Conservation (phyloP, 768 basidiomycete species). For the Piloderma croceum region DNA sequence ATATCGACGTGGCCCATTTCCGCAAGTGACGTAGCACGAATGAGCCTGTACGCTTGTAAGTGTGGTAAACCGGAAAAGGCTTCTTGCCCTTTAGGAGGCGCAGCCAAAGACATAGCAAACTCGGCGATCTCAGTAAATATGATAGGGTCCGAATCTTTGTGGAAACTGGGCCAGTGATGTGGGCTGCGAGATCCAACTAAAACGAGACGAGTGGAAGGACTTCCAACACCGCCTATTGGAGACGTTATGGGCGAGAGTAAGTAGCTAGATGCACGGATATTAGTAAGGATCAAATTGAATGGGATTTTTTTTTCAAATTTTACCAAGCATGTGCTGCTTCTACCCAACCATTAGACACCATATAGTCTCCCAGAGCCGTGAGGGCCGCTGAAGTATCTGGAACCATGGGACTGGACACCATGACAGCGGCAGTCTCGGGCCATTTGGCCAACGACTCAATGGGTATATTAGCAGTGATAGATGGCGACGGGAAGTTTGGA, state of each 20-base stretch:
- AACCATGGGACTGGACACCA: slow-evolving; percentile 64
- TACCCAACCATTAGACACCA: slow-evolving; percentile 63
- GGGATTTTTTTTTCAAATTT: background rate
- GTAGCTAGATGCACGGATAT: slow-evolving; percentile 47
- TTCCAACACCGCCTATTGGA: slow-evolving; percentile 63
- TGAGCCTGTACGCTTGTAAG: slow-evolving; percentile 81
- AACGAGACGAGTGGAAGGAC: slow-evolving; percentile 59
- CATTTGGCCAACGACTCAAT: slow-evolving; percentile 65
- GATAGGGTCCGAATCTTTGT: slow-evolving; percentile 66
- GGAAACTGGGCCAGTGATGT: slow-evolving; percentile 41
- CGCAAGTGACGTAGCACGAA: slow-evolving; percentile 69
- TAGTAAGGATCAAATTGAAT: slow-evolving; percentile 1
- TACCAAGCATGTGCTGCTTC: slow-evolving; percentile 93
- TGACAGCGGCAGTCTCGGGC: slow-evolving; percentile 82
- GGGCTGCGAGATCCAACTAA: slow-evolving; percentile 71
- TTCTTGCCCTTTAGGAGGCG: slow-evolving; percentile 79
- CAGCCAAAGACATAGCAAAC: slow-evolving; percentile 78
- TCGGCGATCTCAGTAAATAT: slow-evolving; percentile 89
- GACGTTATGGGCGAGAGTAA: slow-evolving; percentile 82
- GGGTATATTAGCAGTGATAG: slow-evolving; percentile 45
- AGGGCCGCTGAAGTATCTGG: slow-evolving; percentile 69
- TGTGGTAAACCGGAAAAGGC: slow-evolving; percentile 76
- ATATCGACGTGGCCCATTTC: slow-evolving; percentile 75
- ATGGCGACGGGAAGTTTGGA: slow-evolving; percentile 51
- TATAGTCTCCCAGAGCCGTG: slow-evolving; percentile 78